Evolutionary conservation across 139 green algal species (phyloP).

Genomic region (Chlorella sorokiniana): DNA sequence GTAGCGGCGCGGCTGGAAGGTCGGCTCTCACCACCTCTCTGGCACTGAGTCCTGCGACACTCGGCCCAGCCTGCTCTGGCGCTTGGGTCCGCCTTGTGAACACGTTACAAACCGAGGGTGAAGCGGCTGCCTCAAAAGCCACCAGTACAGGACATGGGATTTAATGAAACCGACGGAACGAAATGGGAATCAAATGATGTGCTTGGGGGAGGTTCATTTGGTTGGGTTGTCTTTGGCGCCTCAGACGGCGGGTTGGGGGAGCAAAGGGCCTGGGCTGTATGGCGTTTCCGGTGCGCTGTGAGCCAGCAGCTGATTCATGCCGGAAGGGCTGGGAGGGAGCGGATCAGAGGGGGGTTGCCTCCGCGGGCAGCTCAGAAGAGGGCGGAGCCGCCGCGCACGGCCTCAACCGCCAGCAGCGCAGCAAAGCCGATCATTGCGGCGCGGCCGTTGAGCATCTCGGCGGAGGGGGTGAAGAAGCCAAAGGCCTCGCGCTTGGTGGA

Average conservation of each 20-base stretch:
- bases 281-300: too few relatives aligned
- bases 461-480: conserved; percentile 41
- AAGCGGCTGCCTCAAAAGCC: too few relatives aligned
- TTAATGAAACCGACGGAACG: neutral
- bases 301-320: too few relatives aligned
- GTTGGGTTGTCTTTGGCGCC: too few relatives aligned
- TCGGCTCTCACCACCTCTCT: neutral
- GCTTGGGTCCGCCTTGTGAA: too few relatives aligned
- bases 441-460: conserved; percentile 35
- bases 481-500: conserved; percentile 33
- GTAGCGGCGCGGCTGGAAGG: neutral
- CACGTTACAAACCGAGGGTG: too few relatives aligned
- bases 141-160: too few relatives aligned
- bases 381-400: conserved; percentile 17
- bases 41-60: neutral
- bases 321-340: too few relatives aligned
- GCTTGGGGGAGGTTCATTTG: neutral
- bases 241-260: too few relatives aligned
- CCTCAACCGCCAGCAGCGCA: conserved; percentile 44
- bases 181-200: neutral
- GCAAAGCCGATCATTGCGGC: conserved; percentile 65
- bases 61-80: too few relatives aligned
- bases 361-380: conserved; percentile 38
- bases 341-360: neutral
- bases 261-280: too few relatives aligned